Evolutionary conservation across 2,329 filamentous ascomycete species (phyloP), one percentile per base, ranked within the genome.

Genomic region (Microthyrium microscopicum): DNA sequence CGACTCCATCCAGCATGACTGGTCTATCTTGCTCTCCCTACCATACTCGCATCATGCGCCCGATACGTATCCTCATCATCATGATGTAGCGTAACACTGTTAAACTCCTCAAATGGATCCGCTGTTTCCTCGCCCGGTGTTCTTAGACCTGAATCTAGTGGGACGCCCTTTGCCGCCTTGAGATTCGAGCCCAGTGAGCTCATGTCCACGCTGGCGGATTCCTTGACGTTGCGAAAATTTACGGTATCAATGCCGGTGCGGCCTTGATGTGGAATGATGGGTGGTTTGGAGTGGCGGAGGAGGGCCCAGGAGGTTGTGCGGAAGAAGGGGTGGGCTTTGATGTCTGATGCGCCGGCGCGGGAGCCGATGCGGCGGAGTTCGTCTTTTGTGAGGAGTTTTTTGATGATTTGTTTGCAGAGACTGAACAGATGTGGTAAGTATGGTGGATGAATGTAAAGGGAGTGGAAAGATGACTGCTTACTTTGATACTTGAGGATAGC

Each of bases 71-170:
- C 80, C 44, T 94, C 87, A 12, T 84, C 89, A 36, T 95, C 89
- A 51, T 98, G 89, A 55, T 95, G 87, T 40, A 98, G 64, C 32
- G 89, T 98, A 26, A 98, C 85, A 51, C 83, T 92, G 64, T 95
- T 98, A 58, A 98, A 98, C 55, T 95, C 89, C 56, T 94, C 82
- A 51, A 98, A 98, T 2, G 89, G 89, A 65, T 98, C 89, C 3
- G 71, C 65, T 24, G 77, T 50, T 51, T 94, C 87, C 24, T 68
- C 79, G 28, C 79, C 81, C 1, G 87, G 87, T 3, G 87, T 95
- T 2, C 78, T 72, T 34, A 92, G 63, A 1, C 81, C 82, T 27
- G 78, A 87, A 50, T 93, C 84, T 39, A 93, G 61, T 6, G 84
- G 83, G 9, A 93, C 82, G 2, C 84, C 83, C 36, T 38, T 38